Conservation (phyloP, 1,284 basidiomycete species). For the Trametes versicolor region DNA sequence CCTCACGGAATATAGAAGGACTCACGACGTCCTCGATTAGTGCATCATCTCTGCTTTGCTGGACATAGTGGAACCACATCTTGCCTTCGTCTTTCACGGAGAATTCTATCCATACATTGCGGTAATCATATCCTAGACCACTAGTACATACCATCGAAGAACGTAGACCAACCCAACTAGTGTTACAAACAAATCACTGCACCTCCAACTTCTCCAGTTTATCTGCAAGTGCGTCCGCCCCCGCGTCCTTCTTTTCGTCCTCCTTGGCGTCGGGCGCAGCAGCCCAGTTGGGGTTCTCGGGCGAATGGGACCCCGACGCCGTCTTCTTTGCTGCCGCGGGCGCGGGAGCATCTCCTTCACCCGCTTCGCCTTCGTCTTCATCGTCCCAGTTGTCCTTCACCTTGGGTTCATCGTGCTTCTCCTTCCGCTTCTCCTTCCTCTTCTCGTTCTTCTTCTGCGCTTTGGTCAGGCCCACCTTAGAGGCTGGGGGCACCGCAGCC, state of each 20-base stretch:
- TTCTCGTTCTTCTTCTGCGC: conserved; percentile 85
- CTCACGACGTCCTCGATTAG: too few relatives aligned
- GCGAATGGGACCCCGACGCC: conserved; percentile 28
- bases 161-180: conserved; percentile 8
- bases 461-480: conserved; percentile 54
- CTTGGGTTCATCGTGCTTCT: conserved; percentile 55
- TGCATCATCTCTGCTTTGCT: neutral
- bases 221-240: conserved; percentile 48
- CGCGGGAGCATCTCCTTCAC: conserved; percentile 29
- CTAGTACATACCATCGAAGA: conserved; percentile 19
- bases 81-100: neutral
- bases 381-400: conserved; percentile 83
- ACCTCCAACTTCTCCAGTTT: conserved; percentile 57
- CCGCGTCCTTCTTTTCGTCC: conserved; percentile 25
- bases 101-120: conserved; percentile 29
- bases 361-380: conserved; percentile 59
- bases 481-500: conserved; percentile 33
- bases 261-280: conserved; percentile 31
- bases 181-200: conserved; percentile 35
- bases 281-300: conserved; percentile 36
- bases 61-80: neutral
- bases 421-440: conserved; percentile 71
- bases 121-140: conserved; percentile 26
- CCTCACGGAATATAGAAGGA: too few relatives aligned
- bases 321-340: conserved; percentile 23